These are phyloP conservation scores for Schizochytrium sp. DNA, from an alignment of 108 stramenopile species.

Conservation along the genomic window DNA sequence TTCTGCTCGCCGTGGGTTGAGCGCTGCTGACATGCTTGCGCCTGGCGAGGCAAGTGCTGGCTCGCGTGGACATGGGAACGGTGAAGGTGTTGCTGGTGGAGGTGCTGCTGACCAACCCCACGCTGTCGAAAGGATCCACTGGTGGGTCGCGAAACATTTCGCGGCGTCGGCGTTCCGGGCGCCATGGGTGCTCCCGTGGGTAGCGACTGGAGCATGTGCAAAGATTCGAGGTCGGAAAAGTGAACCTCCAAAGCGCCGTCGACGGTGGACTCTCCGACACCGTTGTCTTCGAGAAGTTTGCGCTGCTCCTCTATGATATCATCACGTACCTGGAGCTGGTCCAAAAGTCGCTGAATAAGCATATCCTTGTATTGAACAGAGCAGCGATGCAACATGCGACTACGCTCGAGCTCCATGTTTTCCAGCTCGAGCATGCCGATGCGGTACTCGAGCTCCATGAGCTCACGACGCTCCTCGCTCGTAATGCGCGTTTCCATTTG, in stretches of 20 bases:
- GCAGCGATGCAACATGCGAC: slow-evolving; percentile 41
- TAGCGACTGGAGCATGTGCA: slow-evolving; percentile 16
- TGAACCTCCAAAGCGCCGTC: slow-evolving; percentile 14
- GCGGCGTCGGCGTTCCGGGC: not conserved
- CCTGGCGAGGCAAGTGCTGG: not conserved
- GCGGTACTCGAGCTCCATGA: slow-evolving; percentile 51
- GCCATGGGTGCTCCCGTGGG: not conserved
- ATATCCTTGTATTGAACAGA: slow-evolving; percentile 45
- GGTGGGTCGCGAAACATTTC: not conserved
- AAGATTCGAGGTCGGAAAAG: slow-evolving; percentile 1
- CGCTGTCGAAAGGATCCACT: not conserved
- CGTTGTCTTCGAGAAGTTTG: slow-evolving; percentile 21
- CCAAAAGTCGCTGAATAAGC: slow-evolving; percentile 38
- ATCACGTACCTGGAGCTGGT: slow-evolving; percentile 37
- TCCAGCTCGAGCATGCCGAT: slow-evolving; percentile 56
- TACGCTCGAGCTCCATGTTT: slow-evolving; percentile 56
- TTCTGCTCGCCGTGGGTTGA: not conserved
- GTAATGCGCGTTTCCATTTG: slow-evolving; percentile 25
- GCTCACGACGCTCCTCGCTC: slow-evolving; percentile 39
- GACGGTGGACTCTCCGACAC: slow-evolving; percentile 17
- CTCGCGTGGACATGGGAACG: no score
- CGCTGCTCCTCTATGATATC: slow-evolving; percentile 31
- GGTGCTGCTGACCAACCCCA: not conserved
- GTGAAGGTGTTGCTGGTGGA: no score
- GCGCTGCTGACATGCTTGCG: not conserved